These are phyloP conservation scores for Rubia tinctorum DNA, from an alignment of 305 asterid species.

Conservation along the genomic window DNA sequence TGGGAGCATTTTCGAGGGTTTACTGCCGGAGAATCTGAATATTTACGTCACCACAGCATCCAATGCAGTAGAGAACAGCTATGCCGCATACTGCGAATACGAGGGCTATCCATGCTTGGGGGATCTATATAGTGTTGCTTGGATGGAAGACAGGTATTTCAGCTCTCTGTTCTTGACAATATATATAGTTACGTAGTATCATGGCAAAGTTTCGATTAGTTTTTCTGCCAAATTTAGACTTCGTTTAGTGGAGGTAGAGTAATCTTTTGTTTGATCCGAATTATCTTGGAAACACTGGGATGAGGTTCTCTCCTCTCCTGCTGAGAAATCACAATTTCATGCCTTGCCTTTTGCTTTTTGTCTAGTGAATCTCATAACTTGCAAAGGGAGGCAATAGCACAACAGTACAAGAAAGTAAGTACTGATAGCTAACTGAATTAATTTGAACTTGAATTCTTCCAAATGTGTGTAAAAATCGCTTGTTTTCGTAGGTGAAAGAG, in stretches of 20 bases:
- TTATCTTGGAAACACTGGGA: background rate
- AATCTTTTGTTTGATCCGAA: no score
- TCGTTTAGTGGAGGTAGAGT: no score
- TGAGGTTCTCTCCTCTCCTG: no score
- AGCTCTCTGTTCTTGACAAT: background rate
- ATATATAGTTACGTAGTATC: no score
- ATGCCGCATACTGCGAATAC: conserved; percentile 83
- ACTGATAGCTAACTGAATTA: no score
- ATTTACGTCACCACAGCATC: conserved; percentile 88
- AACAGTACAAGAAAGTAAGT: conserved; percentile 62
- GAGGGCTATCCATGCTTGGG: conserved; percentile 74
- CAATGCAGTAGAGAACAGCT: conserved; percentile 81
- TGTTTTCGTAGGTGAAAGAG: conserved; percentile 50
- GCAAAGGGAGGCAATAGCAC: conserved; percentile 59
- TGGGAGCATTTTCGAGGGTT: conserved; percentile 81
- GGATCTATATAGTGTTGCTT: conserved; percentile 84
- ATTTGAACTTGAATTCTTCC: background rate
- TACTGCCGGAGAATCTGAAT: conserved; percentile 68
- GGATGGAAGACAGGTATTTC: conserved; percentile 95
- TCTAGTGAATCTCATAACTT: conserved; percentile 81
- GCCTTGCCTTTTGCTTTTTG: background rate
- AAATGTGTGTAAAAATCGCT: background rate
- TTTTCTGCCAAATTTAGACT: no score
- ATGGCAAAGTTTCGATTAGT: no score
- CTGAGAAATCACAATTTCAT: background rate